These are phyloP conservation scores for Incumbomyces delicatus DNA, from an alignment of 2,329 filamentous ascomycete species.

Conservation along the genomic window DNA sequence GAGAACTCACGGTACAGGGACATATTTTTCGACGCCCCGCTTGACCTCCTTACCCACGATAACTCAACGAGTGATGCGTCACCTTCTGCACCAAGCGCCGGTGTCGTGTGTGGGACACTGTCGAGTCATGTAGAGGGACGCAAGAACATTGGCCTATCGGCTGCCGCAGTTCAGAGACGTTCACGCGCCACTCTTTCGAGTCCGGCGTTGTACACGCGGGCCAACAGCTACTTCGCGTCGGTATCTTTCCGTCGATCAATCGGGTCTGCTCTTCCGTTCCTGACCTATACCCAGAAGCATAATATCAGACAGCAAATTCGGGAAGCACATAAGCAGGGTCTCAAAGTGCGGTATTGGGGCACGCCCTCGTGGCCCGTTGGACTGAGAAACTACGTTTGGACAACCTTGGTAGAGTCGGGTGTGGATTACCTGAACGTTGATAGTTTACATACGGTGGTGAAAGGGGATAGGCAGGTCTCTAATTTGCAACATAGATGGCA, in stretches of 20 bases:
- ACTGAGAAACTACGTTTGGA: constrained; percentile 46
- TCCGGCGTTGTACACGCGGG: constrained; percentile 29
- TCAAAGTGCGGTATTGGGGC: constrained; percentile 50
- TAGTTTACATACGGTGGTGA: constrained; percentile 41
- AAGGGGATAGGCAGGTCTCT: constrained; percentile 35
- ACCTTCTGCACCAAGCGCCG: not conserved
- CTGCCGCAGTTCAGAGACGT: constrained; percentile 41
- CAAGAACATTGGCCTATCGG: no score
- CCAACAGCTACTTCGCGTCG: constrained; percentile 49
- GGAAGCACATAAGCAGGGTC: constrained; percentile 40
- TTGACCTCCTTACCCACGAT: constrained; percentile 28
- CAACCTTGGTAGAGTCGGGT: constrained; percentile 42
- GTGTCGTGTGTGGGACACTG: not conserved
- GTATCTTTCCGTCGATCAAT: constrained; percentile 41
- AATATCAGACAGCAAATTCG: constrained; percentile 42
- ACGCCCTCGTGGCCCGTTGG: constrained; percentile 47
- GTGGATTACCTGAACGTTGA: constrained; percentile 49
- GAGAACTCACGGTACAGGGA: constrained; percentile 39
- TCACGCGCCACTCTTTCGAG: constrained; percentile 23
- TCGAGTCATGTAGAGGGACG: constrained; percentile 1
- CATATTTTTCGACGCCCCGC: constrained; percentile 46
- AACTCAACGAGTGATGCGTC: not conserved
- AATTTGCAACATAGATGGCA: constrained; percentile 12
- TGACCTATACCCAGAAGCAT: constrained; percentile 34
- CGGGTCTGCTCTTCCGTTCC: constrained; percentile 24